Evolutionary conservation across 2,329 filamentous ascomycete species (phyloP).

Genomic region (Plectosphaerella plurivora): DNA sequence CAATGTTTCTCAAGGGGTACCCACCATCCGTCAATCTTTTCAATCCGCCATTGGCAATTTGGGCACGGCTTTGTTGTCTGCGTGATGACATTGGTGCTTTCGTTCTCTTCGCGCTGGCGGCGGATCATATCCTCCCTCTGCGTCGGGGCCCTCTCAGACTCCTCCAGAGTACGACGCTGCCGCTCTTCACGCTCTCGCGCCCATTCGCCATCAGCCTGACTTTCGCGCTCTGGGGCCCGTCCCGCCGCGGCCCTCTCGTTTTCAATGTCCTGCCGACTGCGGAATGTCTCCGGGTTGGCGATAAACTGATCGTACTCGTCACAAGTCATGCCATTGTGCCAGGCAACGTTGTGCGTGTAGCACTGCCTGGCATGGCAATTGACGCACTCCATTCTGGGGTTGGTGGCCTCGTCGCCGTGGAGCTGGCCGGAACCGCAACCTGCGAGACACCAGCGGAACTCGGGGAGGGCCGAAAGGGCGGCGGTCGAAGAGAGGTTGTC

Average conservation of each 20-base stretch:
- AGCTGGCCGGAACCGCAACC: conserved; percentile 49
- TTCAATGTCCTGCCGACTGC: conserved; percentile 30
- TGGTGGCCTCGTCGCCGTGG: conserved; percentile 32
- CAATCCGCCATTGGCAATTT: conserved; percentile 29
- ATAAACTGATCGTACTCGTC: conserved; percentile 35
- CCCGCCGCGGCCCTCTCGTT: conserved; percentile 32
- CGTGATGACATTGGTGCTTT: conserved; percentile 21
- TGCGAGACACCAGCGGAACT: conserved; percentile 50
- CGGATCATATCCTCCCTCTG: conserved; percentile 18
- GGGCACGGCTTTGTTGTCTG: conserved; percentile 32
- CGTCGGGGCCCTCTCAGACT: conserved; percentile 15
- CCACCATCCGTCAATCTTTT: conserved; percentile 37
- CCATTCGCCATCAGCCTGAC: conserved; percentile 21
- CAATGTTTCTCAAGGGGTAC: conserved; percentile 6
- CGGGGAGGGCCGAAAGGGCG: conserved; percentile 34
- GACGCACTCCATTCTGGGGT: conserved; percentile 36
- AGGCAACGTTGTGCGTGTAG: conserved; percentile 33
- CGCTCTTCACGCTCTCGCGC: conserved; percentile 15
- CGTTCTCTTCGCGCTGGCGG: conserved; percentile 27
- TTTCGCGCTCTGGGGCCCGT: conserved; percentile 24
- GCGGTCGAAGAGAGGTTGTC: conserved; percentile 37
- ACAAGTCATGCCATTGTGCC: conserved; percentile 37
- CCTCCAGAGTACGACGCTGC: conserved; percentile 16
- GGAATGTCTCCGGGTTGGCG: conserved; percentile 32
- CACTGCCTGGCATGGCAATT: conserved; percentile 35